Conservation (phyloP, 169 alveolate species). For the Plasmodium inui region DNA sequence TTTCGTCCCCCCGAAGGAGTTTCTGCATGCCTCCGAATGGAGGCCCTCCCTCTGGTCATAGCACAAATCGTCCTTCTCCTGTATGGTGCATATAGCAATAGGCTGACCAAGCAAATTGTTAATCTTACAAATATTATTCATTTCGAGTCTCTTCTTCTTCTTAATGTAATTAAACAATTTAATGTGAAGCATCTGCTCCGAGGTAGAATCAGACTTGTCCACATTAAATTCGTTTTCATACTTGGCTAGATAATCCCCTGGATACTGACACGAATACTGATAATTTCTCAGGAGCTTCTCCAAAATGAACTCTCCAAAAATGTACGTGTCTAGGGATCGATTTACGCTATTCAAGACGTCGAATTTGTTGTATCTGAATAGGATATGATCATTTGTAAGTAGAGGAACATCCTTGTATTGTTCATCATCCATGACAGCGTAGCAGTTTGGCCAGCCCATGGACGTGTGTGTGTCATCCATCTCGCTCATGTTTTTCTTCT, state of each 20-base stretch:
- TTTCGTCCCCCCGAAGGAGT: not conserved
- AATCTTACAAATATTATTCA: slow-evolving; percentile 57
- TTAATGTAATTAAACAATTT: slow-evolving; percentile 66
- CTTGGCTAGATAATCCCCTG: slow-evolving; percentile 65
- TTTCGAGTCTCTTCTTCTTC: slow-evolving; percentile 67
- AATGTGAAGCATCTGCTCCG: slow-evolving; percentile 44
- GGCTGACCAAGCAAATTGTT: slow-evolving; percentile 74
- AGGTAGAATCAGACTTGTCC: slow-evolving; percentile 1
- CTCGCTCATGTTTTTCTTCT: slow-evolving; percentile 59
- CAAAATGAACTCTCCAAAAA: slow-evolving; percentile 59
- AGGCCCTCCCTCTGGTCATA: not conserved
- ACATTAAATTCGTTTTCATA: slow-evolving; percentile 66
- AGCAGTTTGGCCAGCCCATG: slow-evolving; percentile 28
- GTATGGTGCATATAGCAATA: slow-evolving; percentile 68
- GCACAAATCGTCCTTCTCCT: not conserved
- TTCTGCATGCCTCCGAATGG: not conserved
- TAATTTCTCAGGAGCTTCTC: slow-evolving; percentile 57
- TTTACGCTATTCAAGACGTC: slow-evolving; percentile 47
- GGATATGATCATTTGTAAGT: slow-evolving; percentile 54
- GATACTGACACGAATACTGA: slow-evolving; percentile 66
- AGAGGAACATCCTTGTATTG: slow-evolving; percentile 39
- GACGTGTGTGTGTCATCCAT: slow-evolving; percentile 66
- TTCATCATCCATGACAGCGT: slow-evolving; percentile 41
- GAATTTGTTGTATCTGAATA: slow-evolving; percentile 46
- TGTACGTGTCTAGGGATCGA: slow-evolving; percentile 66